These are phyloP conservation scores for Clavispora vitiphila DNA, from an alignment of 805 yeast genomes.

Conservation along the genomic window DNA sequence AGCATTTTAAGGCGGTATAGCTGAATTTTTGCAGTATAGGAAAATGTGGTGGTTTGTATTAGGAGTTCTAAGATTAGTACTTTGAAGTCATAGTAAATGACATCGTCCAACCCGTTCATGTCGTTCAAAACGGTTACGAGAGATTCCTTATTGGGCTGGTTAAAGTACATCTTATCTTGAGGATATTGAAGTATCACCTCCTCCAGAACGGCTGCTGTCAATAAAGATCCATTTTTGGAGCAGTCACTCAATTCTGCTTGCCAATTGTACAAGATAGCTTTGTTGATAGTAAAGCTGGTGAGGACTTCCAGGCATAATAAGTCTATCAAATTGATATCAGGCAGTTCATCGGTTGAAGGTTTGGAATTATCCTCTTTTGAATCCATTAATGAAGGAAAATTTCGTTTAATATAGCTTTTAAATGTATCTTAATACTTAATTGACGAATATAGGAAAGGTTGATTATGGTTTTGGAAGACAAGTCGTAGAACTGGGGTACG, in stretches of 20 bases:
- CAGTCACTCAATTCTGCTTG: constrained; percentile 29
- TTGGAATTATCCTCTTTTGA: neutral
- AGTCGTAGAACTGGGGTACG: neutral
- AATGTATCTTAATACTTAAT: too few species aligned
- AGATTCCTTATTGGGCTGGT: constrained; percentile 4
- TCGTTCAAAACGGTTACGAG: constrained; percentile 12
- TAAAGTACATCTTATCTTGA: constrained; percentile 3
- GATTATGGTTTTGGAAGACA: neutral
- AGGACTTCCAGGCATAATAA: constrained; percentile 19
- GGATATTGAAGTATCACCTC: constrained; percentile 21
- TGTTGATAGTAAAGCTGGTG: constrained; percentile 22
- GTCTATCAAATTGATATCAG: constrained; percentile 15
- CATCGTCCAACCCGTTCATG: constrained; percentile 15
- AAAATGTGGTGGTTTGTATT: constrained; percentile 17
- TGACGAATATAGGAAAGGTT: too few species aligned
- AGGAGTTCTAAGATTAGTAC: constrained; percentile 24
- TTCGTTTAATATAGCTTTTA: neutral
- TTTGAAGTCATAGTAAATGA: constrained; percentile 25
- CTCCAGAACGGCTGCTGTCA: constrained; percentile 18
- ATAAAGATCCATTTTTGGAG: constrained; percentile 15
- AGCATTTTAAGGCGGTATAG: constrained; percentile 16
- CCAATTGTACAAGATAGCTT: constrained; percentile 30
- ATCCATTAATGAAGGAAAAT: neutral
- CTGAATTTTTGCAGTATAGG: constrained; percentile 22
- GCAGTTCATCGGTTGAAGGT: neutral